A percentile compares a stretch with the other conserved stretches of the same genome.
These are phyloP conservation scores for Saturnispora serradocipensis DNA, from an alignment of 805 yeast species.

Conservation along the genomic window DNA sequence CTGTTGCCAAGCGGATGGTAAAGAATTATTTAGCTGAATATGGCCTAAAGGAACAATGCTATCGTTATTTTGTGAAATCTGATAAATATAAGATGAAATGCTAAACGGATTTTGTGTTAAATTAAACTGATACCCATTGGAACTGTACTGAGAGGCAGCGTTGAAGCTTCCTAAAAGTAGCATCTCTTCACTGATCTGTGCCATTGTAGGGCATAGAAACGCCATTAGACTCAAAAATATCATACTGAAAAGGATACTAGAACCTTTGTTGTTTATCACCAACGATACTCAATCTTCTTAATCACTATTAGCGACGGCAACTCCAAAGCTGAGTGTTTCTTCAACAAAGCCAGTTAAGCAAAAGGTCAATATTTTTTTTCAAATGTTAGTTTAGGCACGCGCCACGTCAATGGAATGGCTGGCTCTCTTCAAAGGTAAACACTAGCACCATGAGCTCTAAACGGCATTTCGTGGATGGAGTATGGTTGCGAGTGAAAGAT, in stretches of 20 bases:
- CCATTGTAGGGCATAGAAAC: conserved; percentile 8
- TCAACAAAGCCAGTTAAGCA: background rate
- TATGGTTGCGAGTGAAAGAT: background rate
- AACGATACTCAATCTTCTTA: background rate
- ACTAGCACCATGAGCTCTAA: background rate
- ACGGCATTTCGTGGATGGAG: conserved; percentile 1
- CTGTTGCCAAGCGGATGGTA: conserved; percentile 10
- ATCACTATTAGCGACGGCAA: background rate
- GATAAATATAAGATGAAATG: conserved; percentile 13
- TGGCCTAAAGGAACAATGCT: background rate
- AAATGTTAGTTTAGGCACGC: background rate
- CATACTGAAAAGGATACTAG: background rate
- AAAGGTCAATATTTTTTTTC: background rate
- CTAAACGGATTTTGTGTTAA: conserved; percentile 11
- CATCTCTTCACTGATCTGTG: conserved; percentile 18
- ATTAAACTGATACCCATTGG: conserved; percentile 16
- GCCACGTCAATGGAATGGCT: conserved; percentile 4
- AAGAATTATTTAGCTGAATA: background rate
- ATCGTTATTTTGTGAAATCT: conserved; percentile 14
- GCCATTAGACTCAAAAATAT: background rate
- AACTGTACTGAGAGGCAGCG: conserved; percentile 19
- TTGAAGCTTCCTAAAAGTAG: conserved; percentile 23
- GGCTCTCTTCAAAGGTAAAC: conserved; percentile 1
- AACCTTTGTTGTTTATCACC: background rate
- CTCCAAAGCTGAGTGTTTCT: background rate